These are phyloP conservation scores for Yamadazyma aaseri DNA, from an alignment of 1,139 yeast genomes.

Conservation along the genomic window DNA sequence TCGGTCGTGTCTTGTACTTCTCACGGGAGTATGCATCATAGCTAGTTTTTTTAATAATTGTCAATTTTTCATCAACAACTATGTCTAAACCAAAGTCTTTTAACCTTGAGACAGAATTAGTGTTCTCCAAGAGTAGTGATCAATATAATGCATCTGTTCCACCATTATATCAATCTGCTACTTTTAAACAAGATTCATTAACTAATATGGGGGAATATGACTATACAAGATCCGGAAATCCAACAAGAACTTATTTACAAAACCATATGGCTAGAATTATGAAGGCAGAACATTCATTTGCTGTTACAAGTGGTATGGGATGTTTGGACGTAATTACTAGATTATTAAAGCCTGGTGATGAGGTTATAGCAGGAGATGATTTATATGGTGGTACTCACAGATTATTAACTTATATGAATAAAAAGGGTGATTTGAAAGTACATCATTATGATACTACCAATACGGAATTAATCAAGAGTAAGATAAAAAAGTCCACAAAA, in stretches of 20 bases:
- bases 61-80: too few species aligned
- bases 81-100: conserved; percentile 19
- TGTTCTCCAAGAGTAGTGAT: conserved; percentile 63
- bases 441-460: conserved; percentile 83
- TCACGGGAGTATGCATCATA: conserved; percentile 6
- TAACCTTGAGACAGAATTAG: conserved; percentile 71
- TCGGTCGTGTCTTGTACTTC: conserved; percentile 1
- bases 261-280: conserved; percentile 74
- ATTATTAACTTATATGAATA: conserved; percentile 68
- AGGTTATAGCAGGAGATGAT: conserved; percentile 90
- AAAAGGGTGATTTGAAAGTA: conserved; percentile 66
- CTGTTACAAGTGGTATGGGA: conserved; percentile 91
- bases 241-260: conserved; percentile 81
- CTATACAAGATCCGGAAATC: conserved; percentile 93
- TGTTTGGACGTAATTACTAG: conserved; percentile 83
- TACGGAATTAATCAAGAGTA: conserved; percentile 54
- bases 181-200: conserved; percentile 81
- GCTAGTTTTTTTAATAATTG: conserved; percentile 2
- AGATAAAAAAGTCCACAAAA: conserved; percentile 53
- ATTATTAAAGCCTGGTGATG: conserved; percentile 72
- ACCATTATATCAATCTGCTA: conserved; percentile 90
- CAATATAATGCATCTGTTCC: conserved; percentile 80
- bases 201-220: conserved; percentile 82
- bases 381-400: conserved; percentile 92
- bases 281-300: conserved; percentile 70